These are phyloP conservation scores for Fusarium chaquense DNA, from an alignment of 2,329 filamentous ascomycete species.

Conservation along the genomic window DNA sequence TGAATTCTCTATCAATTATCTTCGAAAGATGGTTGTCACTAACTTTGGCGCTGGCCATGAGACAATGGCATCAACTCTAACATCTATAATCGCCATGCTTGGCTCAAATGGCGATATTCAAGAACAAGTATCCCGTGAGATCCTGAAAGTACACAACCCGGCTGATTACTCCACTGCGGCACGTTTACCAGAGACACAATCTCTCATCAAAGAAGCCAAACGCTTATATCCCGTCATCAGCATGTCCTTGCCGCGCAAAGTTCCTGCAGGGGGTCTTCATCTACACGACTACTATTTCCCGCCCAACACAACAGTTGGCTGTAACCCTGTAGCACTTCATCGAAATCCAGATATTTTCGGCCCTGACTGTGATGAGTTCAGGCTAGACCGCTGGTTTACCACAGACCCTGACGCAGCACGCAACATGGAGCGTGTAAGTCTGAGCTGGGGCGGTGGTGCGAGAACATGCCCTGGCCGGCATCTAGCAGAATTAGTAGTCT, in stretches of 20 bases:
- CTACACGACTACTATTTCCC: conserved; percentile 59
- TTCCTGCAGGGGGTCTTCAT: conserved; percentile 53
- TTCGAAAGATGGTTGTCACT: conserved; percentile 65
- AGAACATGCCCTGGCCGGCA: conserved; percentile 64
- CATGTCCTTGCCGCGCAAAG: conserved; percentile 63
- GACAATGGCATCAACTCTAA: conserved; percentile 65
- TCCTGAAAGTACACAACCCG: conserved; percentile 38
- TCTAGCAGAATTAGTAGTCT: conserved; percentile 63
- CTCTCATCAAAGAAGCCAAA: conserved; percentile 64
- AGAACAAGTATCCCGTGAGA: conserved; percentile 50
- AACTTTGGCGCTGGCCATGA: conserved; percentile 69
- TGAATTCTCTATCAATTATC: conserved; percentile 61
- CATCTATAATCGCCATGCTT: conserved; percentile 62
- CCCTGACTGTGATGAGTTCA: conserved; percentile 56
- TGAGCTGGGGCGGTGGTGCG: conserved; percentile 65
- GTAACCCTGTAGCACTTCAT: conserved; percentile 64
- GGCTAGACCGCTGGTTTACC: conserved; percentile 62
- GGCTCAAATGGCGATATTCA: conserved; percentile 55
- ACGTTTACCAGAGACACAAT: conserved; percentile 55
- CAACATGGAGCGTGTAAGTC: conserved; percentile 61
- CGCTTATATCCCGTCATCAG: conserved; percentile 64
- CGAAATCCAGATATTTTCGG: conserved; percentile 64
- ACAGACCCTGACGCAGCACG: conserved; percentile 46
- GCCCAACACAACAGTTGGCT: conserved; percentile 62
- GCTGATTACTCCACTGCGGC: conserved; percentile 41